Evolutionary conservation across 2,329 filamentous ascomycete genomes (phyloP).

Genomic region (Helminthosporium solani): DNA sequence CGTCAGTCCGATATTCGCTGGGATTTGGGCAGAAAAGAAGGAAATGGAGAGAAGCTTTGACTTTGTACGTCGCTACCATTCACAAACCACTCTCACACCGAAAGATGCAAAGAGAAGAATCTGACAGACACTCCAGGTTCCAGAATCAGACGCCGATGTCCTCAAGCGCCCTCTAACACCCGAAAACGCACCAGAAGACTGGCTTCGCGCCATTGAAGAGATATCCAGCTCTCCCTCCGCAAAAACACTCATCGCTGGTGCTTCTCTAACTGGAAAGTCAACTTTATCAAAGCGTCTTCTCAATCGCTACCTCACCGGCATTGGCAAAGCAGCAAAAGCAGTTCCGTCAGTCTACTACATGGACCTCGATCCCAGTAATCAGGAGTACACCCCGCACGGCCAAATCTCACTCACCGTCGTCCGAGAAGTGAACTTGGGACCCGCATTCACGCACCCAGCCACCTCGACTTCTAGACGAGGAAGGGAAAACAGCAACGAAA

Average conservation of each 20-base stretch:
- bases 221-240: constrained; percentile 37
- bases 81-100: too few species aligned
- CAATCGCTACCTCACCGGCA: constrained; percentile 64
- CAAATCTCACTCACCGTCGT: constrained; percentile 68
- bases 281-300: constrained; percentile 67
- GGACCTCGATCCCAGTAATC: constrained; percentile 76
- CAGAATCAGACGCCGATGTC: constrained; percentile 28
- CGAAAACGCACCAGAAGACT: constrained; percentile 62
- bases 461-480: constrained; percentile 11
- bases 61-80: constrained; percentile 25
- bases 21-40: constrained; percentile 61
- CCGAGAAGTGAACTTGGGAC: constrained; percentile 61
- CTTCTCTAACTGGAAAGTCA: constrained; percentile 74
- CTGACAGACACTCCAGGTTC: constrained; percentile 21
- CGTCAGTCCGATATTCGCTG: constrained; percentile 66
- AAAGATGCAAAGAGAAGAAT: not conserved
- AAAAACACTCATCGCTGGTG: constrained; percentile 65
- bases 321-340: constrained; percentile 28
- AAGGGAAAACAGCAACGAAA: constrained; percentile 32
- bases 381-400: constrained; percentile 70
- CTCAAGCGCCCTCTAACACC: constrained; percentile 30
- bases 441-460: constrained; percentile 64
- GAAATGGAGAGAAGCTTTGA: constrained; percentile 32
- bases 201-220: constrained; percentile 46
- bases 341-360: constrained; percentile 57